phyloP scores from a whole-genome alignment of 257 asterid genomes.

The Jacaranda mimosifolia region DNA sequence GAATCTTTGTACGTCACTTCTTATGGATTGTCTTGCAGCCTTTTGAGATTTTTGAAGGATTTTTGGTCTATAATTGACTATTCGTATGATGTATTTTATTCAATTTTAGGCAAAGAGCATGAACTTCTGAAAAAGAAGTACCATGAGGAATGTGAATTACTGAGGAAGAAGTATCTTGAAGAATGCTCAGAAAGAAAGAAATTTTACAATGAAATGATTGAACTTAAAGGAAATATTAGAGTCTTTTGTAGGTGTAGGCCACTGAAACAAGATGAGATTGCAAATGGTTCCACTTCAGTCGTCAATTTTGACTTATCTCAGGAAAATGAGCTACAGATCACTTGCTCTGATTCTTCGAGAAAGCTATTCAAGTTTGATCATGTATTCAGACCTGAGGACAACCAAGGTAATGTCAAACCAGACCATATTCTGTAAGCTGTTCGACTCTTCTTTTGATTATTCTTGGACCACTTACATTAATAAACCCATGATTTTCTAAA shows the following conservation, averaged over 20 bases:
- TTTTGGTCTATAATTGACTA: conserved; percentile 21
- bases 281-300: conserved; percentile 66
- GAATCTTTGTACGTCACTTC: conserved; percentile 63
- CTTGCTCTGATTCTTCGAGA: conserved; percentile 75
- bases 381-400: conserved; percentile 80
- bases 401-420: conserved; percentile 68
- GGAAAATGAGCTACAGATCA: conserved; percentile 84
- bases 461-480: conserved; percentile 15
- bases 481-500: conserved; percentile 32
- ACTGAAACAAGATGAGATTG: conserved; percentile 73
- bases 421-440: neutral
- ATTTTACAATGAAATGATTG: conserved; percentile 90
- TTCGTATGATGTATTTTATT: conserved; percentile 24
- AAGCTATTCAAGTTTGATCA: conserved; percentile 90
- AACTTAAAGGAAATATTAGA: conserved; percentile 92
- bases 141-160: conserved; percentile 58
- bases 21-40: conserved; percentile 13
- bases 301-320: conserved; percentile 78
- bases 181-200: conserved; percentile 78
- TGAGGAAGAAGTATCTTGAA: conserved; percentile 76
- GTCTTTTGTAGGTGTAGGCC: conserved; percentile 99
- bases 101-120: conserved; percentile 63
- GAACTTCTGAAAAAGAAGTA: conserved; percentile 65
- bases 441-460: neutral
- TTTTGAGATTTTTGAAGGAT: neutral